Base-by-base conservation (phyloP, 2,329 filamentous ascomycete species). In the Ramularia endophylla region DNA sequence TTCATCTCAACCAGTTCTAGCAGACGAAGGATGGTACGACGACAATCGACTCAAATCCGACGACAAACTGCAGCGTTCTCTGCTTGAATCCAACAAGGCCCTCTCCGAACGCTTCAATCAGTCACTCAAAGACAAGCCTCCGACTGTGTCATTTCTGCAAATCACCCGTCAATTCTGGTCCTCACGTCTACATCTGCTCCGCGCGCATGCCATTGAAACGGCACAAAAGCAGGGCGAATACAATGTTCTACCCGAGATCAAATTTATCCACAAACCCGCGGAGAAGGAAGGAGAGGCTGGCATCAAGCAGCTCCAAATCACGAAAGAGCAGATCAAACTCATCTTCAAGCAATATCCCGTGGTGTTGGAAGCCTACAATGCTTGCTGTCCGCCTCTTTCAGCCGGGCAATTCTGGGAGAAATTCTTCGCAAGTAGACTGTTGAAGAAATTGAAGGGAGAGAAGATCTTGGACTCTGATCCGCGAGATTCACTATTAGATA, bases 151-250 rank as follows among this genome's bases (percentile, higher is more conserved):
- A 0, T 80, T 84, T 19, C 77, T 78, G 2, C 83, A 88, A 32
- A 95, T 97, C 63, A 88, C 90, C 53, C 73, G 80, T 1, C 90
- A 95, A 62, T 98, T 98, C 67, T 98, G 92, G 92, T 87, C 87
- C 1, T 87, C 87, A 2, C 77, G 94, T 33, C 77, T 89, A 34
- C 87, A 87, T 61, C 71, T 95, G 22, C 74, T 98, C 20, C 84
- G 92, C 9, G 85, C 90, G 0, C 86, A 95, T 66, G 89, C 88
- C 2, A 92, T 95, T 33, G 88, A 97, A 65, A 81, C 78, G 41
- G 81, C 79, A 44, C 94, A 98, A 68, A 84, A 81, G 54, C 83
- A 85, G 51, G 92, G 90, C 5, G 81, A 87, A 3, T 95, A 95
- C 67, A 97, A 98, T 55, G 89, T 97, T 5, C 72, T 98, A 13